Base-by-base conservation (phyloP, 192 early-diverging fungal genomes). In the Coemansia reversa region DNA sequence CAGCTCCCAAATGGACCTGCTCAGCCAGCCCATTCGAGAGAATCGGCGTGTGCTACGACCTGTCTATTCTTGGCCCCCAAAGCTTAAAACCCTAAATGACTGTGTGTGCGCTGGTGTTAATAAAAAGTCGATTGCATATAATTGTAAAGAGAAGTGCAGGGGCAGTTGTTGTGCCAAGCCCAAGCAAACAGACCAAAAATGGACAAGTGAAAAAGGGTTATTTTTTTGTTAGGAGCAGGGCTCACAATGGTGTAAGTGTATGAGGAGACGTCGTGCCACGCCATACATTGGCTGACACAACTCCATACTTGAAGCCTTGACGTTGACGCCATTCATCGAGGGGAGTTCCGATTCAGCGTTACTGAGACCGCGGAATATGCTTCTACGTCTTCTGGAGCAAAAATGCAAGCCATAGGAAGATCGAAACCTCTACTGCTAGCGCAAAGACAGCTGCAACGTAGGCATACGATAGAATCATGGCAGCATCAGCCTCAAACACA, bases 401-500 rank as follows among this genome's bases (percentile, higher is more conserved):
- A 6, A 57, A 65, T 20, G 70, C 52, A 22, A 78, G 61, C 56
- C 66, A 72, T 45, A 82, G 42, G 29, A 76, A 81, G 29, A 72
- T 62, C 24, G 79, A 66, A 23, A 82, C 60, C 24, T 76, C 66
- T 1, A 73, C 29, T 6, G 70, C 58, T 22, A 82, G 51, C 25
- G 66, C 69, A 12, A 72, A 48, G 0, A 74, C 55, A 51, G 69
- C 79, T 11, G 60, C 29, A 12, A 61, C 80, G 52, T 91, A 91
- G 20, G 84, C 81, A 75, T 75, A 87, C 59, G 88, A 86, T 29
- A 91, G 62, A 6, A 91, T 75, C 5, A 62, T 75, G 6, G 86
- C 82, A 69, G 88, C 83, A 62, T 88, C 84, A n/a, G 75, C 69
- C 65, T 91, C 86, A 65, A 84, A 91, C 65, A 84, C 69, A 1